phyloP scores from a whole-genome alignment of 345 rosid species.

The Trapa bicornis region DNA sequence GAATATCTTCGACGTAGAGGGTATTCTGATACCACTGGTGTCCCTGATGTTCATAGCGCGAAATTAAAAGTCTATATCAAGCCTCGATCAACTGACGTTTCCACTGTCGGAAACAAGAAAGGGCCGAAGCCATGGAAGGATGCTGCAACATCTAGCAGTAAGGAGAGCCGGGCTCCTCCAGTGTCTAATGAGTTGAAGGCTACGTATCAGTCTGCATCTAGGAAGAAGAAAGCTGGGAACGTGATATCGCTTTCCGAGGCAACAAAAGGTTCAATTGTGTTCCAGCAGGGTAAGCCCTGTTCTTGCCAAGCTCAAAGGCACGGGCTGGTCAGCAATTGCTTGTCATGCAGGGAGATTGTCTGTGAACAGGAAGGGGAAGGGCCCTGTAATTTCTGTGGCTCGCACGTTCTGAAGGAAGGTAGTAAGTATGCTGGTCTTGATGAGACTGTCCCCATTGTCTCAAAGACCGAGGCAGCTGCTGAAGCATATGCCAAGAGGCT shows the following conservation, averaged over 20 bases:
- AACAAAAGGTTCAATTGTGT: slow-evolving; percentile 84
- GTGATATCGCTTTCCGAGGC: slow-evolving; percentile 86
- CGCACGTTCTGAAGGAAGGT: slow-evolving; percentile 77
- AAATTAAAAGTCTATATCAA: slow-evolving; percentile 65
- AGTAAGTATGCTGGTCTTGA: slow-evolving; percentile 80
- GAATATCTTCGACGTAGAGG: slow-evolving; percentile 71
- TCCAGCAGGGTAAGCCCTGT: slow-evolving; percentile 90
- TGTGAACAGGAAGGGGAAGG: slow-evolving; percentile 99
- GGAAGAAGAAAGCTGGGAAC: slow-evolving; percentile 78
- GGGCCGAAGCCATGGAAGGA: slow-evolving; percentile 36
- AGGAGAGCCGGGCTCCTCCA: slow-evolving; percentile 12
- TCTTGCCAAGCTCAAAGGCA: slow-evolving; percentile 84
- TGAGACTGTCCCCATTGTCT: slow-evolving; percentile 40
- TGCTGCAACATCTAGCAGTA: slow-evolving; percentile 20
- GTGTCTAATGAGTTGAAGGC: slow-evolving; percentile 17
- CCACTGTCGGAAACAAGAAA: slow-evolving; percentile 37
- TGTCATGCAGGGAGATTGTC: slow-evolving; percentile 91
- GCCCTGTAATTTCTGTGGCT: slow-evolving; percentile 76
- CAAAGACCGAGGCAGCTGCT: slow-evolving; percentile 76
- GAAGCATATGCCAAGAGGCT: slow-evolving; percentile 89
- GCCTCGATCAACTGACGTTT: slow-evolving; percentile 40
- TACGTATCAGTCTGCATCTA: slow-evolving; percentile 31
- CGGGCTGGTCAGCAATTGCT: slow-evolving; percentile 73
- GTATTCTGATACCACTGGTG: slow-evolving; percentile 22
- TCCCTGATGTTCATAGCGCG: slow-evolving; percentile 27